phyloP scores from a whole-genome alignment of 441 rosid genomes.

The Populus hybrid region DNA sequence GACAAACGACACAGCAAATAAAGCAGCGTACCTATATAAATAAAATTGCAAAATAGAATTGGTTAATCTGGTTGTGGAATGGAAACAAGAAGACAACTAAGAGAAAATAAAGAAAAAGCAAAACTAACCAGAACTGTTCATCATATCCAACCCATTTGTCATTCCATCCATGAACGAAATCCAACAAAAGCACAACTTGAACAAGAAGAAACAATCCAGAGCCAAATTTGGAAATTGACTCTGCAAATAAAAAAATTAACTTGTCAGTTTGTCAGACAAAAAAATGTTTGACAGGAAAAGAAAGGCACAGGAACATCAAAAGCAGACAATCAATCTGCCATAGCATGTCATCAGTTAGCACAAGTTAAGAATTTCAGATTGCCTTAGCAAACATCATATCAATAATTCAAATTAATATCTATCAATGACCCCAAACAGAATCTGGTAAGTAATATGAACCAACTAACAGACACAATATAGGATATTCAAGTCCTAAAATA shows the following conservation, averaged over 20 bases:
- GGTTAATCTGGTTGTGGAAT: slow-evolving; percentile 5
- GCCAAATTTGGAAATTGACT: slow-evolving; percentile 84
- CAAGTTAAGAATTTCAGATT: not conserved
- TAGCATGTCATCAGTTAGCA: not conserved
- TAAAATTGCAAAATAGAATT: not conserved
- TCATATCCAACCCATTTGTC: slow-evolving; percentile 94
- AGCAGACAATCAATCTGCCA: not conserved
- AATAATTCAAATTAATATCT: not conserved
- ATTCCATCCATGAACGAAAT: slow-evolving; percentile 97
- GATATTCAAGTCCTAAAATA: not conserved
- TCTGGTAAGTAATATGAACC: not conserved
- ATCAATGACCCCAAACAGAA: not conserved
- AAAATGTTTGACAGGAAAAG: not conserved
- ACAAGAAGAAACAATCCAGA: slow-evolving; percentile 94
- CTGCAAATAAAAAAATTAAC: slow-evolving; percentile 34
- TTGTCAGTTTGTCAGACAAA: not conserved
- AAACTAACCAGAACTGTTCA: slow-evolving; percentile 90
- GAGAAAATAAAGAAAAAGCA: not conserved
- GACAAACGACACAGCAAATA: slow-evolving; percentile 71
- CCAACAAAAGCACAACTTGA: slow-evolving; percentile 96
- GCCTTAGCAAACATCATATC: not conserved
- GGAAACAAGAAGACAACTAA: not conserved
- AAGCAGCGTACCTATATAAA: slow-evolving; percentile 64
- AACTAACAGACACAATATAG: not conserved
- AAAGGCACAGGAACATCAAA: not conserved